These are phyloP conservation scores for Penicillium sp. DNA, from an alignment of 2,329 filamentous ascomycete genomes.

Conservation along the genomic window DNA sequence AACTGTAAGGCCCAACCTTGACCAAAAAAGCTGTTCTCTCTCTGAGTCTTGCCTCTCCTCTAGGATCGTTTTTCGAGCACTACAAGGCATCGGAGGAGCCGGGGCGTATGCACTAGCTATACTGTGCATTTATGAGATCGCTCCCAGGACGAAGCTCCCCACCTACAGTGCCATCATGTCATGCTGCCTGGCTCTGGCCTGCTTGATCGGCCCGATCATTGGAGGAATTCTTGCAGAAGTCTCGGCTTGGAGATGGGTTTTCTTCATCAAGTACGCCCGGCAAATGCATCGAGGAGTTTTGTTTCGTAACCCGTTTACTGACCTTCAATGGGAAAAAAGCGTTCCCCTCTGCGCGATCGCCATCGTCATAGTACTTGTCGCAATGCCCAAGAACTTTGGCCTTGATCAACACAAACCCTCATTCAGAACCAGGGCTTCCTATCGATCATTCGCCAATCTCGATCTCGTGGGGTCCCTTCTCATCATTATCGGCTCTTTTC, in stretches of 20 bases:
- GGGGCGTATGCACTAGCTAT: conserved; percentile 27
- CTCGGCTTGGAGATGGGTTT: conserved; percentile 25
- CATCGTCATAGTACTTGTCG: conserved; percentile 15
- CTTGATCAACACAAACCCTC: conserved; percentile 22
- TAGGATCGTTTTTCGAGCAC: conserved; percentile 28
- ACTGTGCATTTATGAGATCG: conserved; percentile 27
- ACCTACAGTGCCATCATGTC: conserved; percentile 21
- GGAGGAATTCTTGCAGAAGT: conserved; percentile 21
- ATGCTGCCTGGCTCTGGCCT: conserved; percentile 18
- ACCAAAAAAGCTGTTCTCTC: not conserved
- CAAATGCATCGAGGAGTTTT: too few relatives aligned
- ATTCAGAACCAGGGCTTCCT: conserved; percentile 21
- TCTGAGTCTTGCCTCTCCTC: not conserved
- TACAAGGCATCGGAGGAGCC: conserved; percentile 30
- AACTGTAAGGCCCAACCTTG: conserved; percentile 18
- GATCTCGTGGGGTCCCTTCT: conserved; percentile 24
- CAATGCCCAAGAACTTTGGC: conserved; percentile 21
- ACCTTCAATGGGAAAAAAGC: not conserved
- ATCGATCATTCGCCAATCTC: conserved; percentile 21
- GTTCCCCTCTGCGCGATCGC: conserved; percentile 17
- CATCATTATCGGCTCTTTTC: conserved; percentile 38
- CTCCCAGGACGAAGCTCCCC: conserved; percentile 20
- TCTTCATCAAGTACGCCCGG: conserved; percentile 21
- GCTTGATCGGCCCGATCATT: conserved; percentile 21
- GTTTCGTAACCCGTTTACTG: too few relatives aligned